Evolutionary conservation across 139 green algal genomes (phyloP), one percentile per base, ranked within the genome.

Genomic region (Astrephomene gubernaculifera): DNA sequence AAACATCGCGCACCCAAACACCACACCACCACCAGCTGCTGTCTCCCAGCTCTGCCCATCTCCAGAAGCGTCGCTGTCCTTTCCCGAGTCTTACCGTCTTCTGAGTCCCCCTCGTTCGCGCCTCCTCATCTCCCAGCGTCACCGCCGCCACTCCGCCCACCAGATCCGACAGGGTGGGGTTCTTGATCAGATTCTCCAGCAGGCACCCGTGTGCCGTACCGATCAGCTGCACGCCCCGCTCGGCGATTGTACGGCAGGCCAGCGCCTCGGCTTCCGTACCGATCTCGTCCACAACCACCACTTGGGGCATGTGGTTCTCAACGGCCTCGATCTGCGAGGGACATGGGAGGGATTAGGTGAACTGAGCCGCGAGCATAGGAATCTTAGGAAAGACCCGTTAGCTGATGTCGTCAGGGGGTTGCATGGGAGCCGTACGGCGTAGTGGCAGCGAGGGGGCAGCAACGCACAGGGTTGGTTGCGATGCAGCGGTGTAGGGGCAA

Each of bases 161-260:
- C 31, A 93, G 82, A 36, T 93, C 90, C 8, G 81, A 36, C 54
- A 98, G 89, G 1, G 70, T 78, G 43, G 70, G 70, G 39, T 78
- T 78, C 70, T 99, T 99, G 87, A 99, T 97, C 49, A 99, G 87
- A 85, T 99, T 99, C 89, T 98, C 97, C 53, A 99, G 92, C 71
- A 98, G 68, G 90, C 97, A 94, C 43, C 97, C 97, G 86, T 99
- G 97, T 5, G 97, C 96, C 0, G 97, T 99, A 69, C 91, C 97
- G n/a, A 99, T 94, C 9, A 99, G 94, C 89, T 94, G 92, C 49
- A 99, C 97, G 9, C 97, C 97, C 14, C 97, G 91, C 92, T 99
- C 96, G 4, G 97, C 96, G 64, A 99, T 99, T n/a, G 95, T 99
- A 54, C 96, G 91, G 91, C 96, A 99, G 22, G 97, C 97, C n/a